Evolutionary conservation across 352 stramenopile species (phyloP).

Genomic region (Phytophthora pluvialis): DNA sequence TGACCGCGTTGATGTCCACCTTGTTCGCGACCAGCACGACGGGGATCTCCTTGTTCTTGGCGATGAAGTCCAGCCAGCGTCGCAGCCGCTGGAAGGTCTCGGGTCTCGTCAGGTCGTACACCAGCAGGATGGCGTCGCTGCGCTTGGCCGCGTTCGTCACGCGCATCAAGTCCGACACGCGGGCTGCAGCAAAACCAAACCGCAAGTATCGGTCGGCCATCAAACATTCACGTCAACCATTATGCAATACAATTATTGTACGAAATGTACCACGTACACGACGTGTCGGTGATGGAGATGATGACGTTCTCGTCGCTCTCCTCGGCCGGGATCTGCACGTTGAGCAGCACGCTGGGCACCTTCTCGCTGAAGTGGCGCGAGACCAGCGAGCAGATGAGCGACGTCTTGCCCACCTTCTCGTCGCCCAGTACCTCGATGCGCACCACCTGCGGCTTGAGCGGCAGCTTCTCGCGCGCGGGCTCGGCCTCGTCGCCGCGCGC

Average conservation of each 20-base stretch:
- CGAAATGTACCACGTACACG: conserved; percentile 49
- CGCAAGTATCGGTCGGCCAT: too few species aligned
- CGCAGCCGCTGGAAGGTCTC: conserved; percentile 87
- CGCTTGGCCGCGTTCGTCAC: conserved; percentile 86
- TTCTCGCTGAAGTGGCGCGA: conserved; percentile 90
- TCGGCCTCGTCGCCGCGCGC: conserved; percentile 33
- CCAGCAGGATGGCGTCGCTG: conserved; percentile 86
- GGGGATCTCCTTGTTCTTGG: conserved; percentile 86
- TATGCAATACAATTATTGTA: background rate
- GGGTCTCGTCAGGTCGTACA: conserved; percentile 86
- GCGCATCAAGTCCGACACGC: conserved; percentile 82
- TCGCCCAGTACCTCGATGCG: conserved; percentile 90
- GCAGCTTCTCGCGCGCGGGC: conserved; percentile 52
- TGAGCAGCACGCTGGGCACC: conserved; percentile 86
- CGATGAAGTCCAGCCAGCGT: conserved; percentile 88
- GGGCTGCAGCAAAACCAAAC: conserved; percentile 37
- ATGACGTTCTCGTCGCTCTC: conserved; percentile 91
- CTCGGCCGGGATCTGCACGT: conserved; percentile 89
- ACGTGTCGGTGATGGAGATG: conserved; percentile 91
- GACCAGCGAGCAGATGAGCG: conserved; percentile 91
- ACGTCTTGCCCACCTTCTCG: conserved; percentile 92
- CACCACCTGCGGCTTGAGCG: conserved; percentile 81
- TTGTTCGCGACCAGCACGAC: conserved; percentile 92
- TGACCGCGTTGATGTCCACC: conserved; percentile 81
- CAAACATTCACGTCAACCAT: too few species aligned